Conservation (phyloP, 495 filamentous ascomycete species). For the Venustampulla echinocandica region DNA sequence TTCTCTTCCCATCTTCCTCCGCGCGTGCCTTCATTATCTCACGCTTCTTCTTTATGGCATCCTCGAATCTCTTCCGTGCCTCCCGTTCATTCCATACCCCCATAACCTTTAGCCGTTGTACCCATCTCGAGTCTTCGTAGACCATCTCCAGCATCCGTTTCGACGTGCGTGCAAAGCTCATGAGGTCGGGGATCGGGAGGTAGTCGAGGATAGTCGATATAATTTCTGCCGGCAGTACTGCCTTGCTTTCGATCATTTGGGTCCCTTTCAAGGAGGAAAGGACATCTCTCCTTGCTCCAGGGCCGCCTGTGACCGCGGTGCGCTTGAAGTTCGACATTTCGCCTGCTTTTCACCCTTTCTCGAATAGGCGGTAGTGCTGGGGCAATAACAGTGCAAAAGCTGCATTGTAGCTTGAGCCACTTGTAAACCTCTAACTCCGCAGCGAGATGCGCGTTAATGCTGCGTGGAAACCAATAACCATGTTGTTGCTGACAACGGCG, state of each 20-base stretch:
- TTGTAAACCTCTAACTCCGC: too few species aligned
- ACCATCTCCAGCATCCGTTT: constrained; percentile 94
- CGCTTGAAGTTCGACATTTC: constrained; percentile 59
- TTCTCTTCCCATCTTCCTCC: constrained; percentile 37
- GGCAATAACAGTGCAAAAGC: neutral
- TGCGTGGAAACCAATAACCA: too few species aligned
- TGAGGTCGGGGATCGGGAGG: constrained; percentile 71
- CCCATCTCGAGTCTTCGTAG: constrained; percentile 96
- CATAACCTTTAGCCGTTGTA: constrained; percentile 72
- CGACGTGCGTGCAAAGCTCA: constrained; percentile 80
- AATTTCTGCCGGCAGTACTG: constrained; percentile 85
- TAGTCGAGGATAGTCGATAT: constrained; percentile 82
- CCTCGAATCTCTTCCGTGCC: constrained; percentile 70
- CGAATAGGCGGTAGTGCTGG: neutral
- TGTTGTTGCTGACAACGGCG: too few species aligned
- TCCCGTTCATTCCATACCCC: constrained; percentile 89
- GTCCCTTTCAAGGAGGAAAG: constrained; percentile 67
- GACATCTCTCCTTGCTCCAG: constrained; percentile 39
- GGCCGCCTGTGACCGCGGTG: constrained; percentile 38
- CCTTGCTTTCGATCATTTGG: constrained; percentile 64
- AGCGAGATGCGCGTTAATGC: too few species aligned
- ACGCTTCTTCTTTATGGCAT: constrained; percentile 56
- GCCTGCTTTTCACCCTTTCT: neutral
- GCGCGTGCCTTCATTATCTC: constrained; percentile 48
- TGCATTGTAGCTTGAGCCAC: neutral